Evolutionary conservation across 345 rosid genomes (phyloP).

Genomic region (Eucalyptus regnans): DNA sequence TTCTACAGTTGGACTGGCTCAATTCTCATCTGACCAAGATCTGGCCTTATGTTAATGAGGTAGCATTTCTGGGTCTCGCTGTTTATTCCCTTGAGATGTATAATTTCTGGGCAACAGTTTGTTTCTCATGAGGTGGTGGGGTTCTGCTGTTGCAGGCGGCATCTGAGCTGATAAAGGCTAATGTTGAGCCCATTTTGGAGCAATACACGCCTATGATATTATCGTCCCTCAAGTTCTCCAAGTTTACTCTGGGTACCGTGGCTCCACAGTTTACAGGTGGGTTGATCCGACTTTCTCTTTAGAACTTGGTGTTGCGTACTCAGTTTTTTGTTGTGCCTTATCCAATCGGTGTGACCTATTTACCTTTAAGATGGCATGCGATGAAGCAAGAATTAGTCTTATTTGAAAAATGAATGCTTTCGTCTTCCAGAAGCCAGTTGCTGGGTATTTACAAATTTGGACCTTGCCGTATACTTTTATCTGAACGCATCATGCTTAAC

Average conservation of each 20-base stretch:
- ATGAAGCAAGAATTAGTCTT: neutral
- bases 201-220: slow-evolving; percentile 89
- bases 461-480: neutral
- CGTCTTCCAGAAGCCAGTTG: neutral
- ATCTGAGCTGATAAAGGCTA: slow-evolving; percentile 76
- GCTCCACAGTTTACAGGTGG: slow-evolving; percentile 99
- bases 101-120: neutral
- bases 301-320: neutral
- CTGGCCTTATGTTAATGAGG: slow-evolving; percentile 93
- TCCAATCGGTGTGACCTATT: neutral
- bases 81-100: neutral
- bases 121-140: neutral
- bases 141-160: slow-evolving; percentile 57
- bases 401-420: neutral
- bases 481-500: neutral
- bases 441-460: neutral
- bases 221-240: slow-evolving; percentile 86
- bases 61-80: slow-evolving; percentile 2
- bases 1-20: slow-evolving; percentile 82
- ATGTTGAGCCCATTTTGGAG: slow-evolving; percentile 89
- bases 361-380: neutral
- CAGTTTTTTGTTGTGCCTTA: neutral
- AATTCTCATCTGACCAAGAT: slow-evolving; percentile 83
- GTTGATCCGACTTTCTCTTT: neutral
- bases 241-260: slow-evolving; percentile 93